Percentiles rank a stretch among this genome's conserved stretches.
Evolutionary conservation across 1,284 basidiomycete species (phyloP).

Genomic region (Apiotrichum brassicae): DNA sequence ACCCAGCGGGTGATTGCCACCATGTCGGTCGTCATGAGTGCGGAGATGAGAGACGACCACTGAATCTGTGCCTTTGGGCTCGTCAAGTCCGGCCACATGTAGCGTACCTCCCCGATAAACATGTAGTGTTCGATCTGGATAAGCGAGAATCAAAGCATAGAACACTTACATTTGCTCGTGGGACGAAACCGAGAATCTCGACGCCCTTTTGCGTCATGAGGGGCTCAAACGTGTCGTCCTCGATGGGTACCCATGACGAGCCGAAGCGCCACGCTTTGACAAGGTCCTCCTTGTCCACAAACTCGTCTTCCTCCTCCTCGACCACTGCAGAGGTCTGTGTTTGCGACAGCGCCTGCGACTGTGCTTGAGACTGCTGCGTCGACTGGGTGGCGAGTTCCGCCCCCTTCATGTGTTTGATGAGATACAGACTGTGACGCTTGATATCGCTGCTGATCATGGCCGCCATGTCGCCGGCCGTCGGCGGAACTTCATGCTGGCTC

Average conservation of each 20-base stretch:
- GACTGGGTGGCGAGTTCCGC: neutral
- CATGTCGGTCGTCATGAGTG: conserved; percentile 61
- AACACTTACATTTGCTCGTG: conserved; percentile 54
- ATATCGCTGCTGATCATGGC: conserved; percentile 45
- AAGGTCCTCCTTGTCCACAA: conserved; percentile 43
- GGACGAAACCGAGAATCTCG: conserved; percentile 81
- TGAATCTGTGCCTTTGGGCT: conserved; percentile 69
- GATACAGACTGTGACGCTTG: conserved; percentile 38
- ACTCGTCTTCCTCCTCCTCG: conserved; percentile 22
- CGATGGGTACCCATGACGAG: conserved; percentile 75
- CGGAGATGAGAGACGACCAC: conserved; percentile 77
- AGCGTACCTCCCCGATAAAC: conserved; percentile 78
- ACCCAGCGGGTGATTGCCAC: conserved; percentile 79
- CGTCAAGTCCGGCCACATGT: conserved; percentile 70
- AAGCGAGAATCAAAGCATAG: neutral
- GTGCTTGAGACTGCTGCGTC: neutral
- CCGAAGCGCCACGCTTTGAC: conserved; percentile 84
- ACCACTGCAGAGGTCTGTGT: conserved; percentile 21
- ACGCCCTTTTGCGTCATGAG: conserved; percentile 71
- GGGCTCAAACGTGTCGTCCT: conserved; percentile 66
- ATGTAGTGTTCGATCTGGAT: conserved; percentile 69
- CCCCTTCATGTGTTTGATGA: conserved; percentile 22
- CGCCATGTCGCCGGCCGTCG: conserved; percentile 22
- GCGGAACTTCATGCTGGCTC: conserved; percentile 8
- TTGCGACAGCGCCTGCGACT: neutral